Conservation (phyloP, 306 rosid genomes). For the Quercus alba region DNA sequence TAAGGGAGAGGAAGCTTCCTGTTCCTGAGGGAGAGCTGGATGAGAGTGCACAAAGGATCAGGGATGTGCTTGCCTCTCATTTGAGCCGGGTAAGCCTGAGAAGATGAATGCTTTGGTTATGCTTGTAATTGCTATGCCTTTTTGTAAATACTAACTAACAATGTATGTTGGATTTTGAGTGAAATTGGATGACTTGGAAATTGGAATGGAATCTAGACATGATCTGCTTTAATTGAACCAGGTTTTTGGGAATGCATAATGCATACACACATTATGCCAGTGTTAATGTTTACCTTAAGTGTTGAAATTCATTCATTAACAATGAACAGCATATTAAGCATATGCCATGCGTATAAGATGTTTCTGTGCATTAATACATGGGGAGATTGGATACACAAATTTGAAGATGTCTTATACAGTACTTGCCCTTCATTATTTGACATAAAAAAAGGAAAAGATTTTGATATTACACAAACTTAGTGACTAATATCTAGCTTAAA, state of each 20-base stretch:
- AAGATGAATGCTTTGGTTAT: constrained; percentile 38
- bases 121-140: background rate
- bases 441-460: background rate
- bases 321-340: background rate
- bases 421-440: background rate
- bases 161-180: background rate
- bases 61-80: constrained; percentile 71
- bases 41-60: constrained; percentile 52
- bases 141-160: background rate
- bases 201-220: background rate
- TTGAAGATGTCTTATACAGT: background rate
- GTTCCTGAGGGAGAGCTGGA: constrained; percentile 46
- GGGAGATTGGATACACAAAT: no score
- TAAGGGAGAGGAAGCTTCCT: constrained; percentile 32
- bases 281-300: background rate
- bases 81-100: constrained; percentile 53
- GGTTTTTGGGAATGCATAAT: background rate
- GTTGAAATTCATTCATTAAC: background rate
- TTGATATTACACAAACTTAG: background rate
- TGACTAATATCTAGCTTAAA: background rate
- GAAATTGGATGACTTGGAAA: constrained; percentile 5
- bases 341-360: background rate
- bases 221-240: background rate
- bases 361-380: no score
- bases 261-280: background rate